These are phyloP conservation scores for Thalassiosira profunda DNA, from an alignment of 108 stramenopile genomes.

Conservation along the genomic window DNA sequence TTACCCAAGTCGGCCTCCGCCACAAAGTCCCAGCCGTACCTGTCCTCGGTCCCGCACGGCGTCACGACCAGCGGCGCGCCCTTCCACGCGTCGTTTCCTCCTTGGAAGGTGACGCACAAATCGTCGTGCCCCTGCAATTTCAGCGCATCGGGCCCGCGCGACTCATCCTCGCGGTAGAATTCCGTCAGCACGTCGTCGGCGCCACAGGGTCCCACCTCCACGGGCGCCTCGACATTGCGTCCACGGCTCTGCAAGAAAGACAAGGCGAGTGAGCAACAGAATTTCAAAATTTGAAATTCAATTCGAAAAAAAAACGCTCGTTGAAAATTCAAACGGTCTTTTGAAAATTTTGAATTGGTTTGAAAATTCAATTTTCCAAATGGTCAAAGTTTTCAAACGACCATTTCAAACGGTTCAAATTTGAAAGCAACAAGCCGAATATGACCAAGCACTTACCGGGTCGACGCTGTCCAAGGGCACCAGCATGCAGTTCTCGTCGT, in stretches of 20 bases:
- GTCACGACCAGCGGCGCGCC: slow-evolving; percentile 35
- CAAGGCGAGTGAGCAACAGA: no score
- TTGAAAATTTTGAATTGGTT: no score
- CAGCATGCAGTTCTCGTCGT: slow-evolving; percentile 34
- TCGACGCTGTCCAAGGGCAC: slow-evolving; percentile 24
- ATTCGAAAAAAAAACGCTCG: no score
- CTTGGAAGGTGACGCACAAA: slow-evolving; percentile 36
- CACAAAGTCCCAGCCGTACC: slow-evolving; percentile 45
- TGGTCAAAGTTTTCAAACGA: no score
- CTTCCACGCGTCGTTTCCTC: slow-evolving; percentile 14
- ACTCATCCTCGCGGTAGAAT: slow-evolving; percentile 15
- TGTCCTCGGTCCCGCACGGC: slow-evolving; percentile 16
- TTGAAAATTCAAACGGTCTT: no score
- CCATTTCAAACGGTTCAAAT: no score
- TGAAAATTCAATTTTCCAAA: no score
- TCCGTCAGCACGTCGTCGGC: slow-evolving; percentile 8
- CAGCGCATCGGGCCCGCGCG: neutral
- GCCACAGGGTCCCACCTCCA: slow-evolving; percentile 42
- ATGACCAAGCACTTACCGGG: no score
- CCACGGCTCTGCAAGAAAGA: slow-evolving; percentile 1
- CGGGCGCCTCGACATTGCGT: slow-evolving; percentile 14
- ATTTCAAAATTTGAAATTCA: no score
- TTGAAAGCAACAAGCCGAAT: no score
- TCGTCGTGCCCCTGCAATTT: slow-evolving; percentile 23
- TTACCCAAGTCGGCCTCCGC: slow-evolving; percentile 13